Base-by-base conservation (phyloP, 371 early-diverging fungal species). In the Capillidium heterosporum region DNA sequence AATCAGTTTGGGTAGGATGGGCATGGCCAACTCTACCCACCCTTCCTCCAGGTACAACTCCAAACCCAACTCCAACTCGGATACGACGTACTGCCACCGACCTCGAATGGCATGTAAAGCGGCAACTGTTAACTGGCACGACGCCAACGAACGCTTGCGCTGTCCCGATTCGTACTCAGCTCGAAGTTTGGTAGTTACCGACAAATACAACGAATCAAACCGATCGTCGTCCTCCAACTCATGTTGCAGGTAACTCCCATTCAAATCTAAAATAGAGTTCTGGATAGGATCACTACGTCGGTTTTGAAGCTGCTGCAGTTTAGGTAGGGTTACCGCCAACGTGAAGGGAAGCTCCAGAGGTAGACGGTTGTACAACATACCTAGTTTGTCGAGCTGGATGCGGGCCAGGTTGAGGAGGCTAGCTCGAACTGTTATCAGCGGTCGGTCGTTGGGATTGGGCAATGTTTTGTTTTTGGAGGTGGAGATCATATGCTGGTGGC, bases 381-480 rank as follows among this genome's bases (percentile, higher is more conserved):
- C 88, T 1, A 87, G 63, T 41, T 76, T 82, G 61, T 85, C 85
- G 10, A 87, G 71, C 81, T 85, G 84, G 59, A 75, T 71, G 29
- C 82, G 67, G 1, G 88, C 87, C 23, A 78, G 72, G 41, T 81
- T 72, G n/a, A 91, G 63, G 17, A 91, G 58, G 61, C 86, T 85
- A 0, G 81, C 85, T 56, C 84, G 85, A 7, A 76, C 76, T 0
- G 80, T 81, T 61, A 84, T 85, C 62, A 84, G 35, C 7, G 35
- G 35, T 13, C 35, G 35, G 7, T 35, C 35, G 35, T 4, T 7
- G 35, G 13, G 81, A 23, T 73, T 64, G 0, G 66, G 65, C 32
- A 70, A 48, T 13, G 71, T 61, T 13, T 68, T 63, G 2, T 72
- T 68, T 57, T 74, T 71, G 8, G 62, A 60, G 1, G 60, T 59